Percentiles rank a stretch among this genome's conserved stretches.
phyloP scores from a whole-genome alignment of 257 asterid species.

The Nicotiana attenuata region DNA sequence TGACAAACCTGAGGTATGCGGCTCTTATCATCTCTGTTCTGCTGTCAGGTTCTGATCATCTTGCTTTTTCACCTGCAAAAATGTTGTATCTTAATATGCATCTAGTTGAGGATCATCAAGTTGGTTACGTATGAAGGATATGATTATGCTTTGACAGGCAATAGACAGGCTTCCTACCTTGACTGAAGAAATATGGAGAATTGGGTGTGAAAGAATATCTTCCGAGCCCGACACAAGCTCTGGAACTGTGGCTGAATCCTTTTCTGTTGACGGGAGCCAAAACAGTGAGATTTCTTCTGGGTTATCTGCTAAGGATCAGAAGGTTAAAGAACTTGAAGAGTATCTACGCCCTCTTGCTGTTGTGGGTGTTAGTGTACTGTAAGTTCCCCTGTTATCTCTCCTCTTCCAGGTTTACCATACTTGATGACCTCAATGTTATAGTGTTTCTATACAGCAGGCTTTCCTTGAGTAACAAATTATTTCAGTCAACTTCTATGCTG shows the following conservation, averaged over 20 bases:
- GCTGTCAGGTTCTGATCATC: background rate
- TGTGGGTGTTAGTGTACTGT: conserved; percentile 90
- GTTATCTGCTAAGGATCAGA: conserved; percentile 28
- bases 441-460: too few species aligned
- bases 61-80: background rate
- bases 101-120: background rate
- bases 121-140: background rate
- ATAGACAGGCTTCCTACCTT: conserved; percentile 55
- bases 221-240: conserved; percentile 10
- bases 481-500: too few species aligned
- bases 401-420: background rate
- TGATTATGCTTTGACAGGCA: conserved; percentile 43
- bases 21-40: conserved; percentile 2
- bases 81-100: background rate
- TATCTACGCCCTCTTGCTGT: conserved; percentile 78
- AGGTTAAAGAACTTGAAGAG: conserved; percentile 71
- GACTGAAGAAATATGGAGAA: conserved; percentile 53
- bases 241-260: conserved; percentile 12
- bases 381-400: conserved; percentile 29
- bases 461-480: too few species aligned
- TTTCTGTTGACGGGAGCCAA: conserved; percentile 21
- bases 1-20: conserved; percentile 72
- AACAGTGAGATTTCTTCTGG: conserved; percentile 19
- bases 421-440: too few species aligned
- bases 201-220: conserved; percentile 48